A percentile compares a stretch with the other conserved stretches of the same genome.
These are phyloP conservation scores for Colletotrichum truncatum DNA, from an alignment of 2,329 filamentous ascomycete genomes.

Conservation along the genomic window DNA sequence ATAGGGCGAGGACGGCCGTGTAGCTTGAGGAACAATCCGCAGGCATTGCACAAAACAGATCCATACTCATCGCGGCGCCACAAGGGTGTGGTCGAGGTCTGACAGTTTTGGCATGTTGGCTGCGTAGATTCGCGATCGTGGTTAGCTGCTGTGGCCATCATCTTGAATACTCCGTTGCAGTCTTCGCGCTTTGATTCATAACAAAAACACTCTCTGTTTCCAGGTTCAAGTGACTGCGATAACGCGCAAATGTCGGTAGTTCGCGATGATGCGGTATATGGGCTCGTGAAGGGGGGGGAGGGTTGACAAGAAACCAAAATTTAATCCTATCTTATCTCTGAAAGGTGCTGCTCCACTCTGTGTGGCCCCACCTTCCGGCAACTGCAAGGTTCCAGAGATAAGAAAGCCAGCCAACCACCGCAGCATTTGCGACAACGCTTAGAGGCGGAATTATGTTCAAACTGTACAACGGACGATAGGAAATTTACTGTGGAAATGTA, in stretches of 20 bases:
- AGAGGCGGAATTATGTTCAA: background rate
- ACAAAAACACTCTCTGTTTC: too few relatives aligned
- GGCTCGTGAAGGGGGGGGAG: too few relatives aligned
- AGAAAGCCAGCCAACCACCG: background rate
- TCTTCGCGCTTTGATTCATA: background rate
- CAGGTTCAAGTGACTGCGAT: too few relatives aligned
- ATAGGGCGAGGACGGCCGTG: conserved; percentile 64
- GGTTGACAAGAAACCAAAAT: too few relatives aligned
- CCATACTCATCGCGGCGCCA: conserved; percentile 98
- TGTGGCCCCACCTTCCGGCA: background rate
- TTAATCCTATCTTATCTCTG: background rate
- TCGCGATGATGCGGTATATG: too few relatives aligned
- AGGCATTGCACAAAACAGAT: conserved; percentile 97
- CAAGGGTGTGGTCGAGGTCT: conserved; percentile 92
- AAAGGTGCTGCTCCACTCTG: background rate
- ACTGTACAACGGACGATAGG: background rate
- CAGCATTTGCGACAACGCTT: background rate
- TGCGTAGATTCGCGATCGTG: conserved; percentile 72
- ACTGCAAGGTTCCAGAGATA: background rate
- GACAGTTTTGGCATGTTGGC: conserved; percentile 97
- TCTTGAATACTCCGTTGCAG: too few relatives aligned
- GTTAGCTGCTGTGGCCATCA: conserved; percentile 65
- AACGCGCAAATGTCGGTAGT: too few relatives aligned
- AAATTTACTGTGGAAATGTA: too few relatives aligned
- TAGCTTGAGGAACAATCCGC: conserved; percentile 95